A percentile compares a stretch with the other conserved stretches of the same genome.
phyloP scores from a whole-genome alignment of 2,329 filamentous ascomycete genomes.

The Hypoxylon sp. region DNA sequence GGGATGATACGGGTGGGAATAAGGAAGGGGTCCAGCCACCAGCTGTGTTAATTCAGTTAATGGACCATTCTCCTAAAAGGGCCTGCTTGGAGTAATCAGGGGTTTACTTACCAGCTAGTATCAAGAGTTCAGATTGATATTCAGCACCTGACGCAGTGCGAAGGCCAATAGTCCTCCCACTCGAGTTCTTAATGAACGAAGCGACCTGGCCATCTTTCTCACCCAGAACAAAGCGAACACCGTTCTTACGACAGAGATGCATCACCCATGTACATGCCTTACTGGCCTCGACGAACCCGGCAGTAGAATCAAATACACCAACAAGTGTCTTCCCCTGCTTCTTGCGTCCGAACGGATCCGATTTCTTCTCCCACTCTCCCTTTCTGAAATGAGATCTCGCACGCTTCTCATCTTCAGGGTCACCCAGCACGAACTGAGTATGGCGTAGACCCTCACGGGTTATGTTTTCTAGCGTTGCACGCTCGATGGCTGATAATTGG shows the following conservation, averaged over 20 bases:
- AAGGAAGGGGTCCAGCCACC: constrained; percentile 47
- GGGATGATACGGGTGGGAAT: constrained; percentile 40
- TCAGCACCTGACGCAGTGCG: constrained; percentile 24
- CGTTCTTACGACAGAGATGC: constrained; percentile 56
- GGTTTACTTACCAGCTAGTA: constrained; percentile 34
- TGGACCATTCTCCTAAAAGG: neutral
- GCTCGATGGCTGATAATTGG: constrained; percentile 55
- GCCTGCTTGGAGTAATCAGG: neutral
- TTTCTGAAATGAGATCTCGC: constrained; percentile 50
- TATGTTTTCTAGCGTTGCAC: constrained; percentile 56
- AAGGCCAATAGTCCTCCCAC: constrained; percentile 22
- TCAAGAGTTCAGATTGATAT: constrained; percentile 25
- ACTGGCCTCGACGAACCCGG: constrained; percentile 61
- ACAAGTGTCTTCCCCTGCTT: constrained; percentile 44
- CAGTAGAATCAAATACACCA: constrained; percentile 61
- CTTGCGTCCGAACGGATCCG: constrained; percentile 56
- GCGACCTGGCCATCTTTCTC: constrained; percentile 39
- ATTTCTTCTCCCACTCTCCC: constrained; percentile 28
- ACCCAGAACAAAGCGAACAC: constrained; percentile 61
- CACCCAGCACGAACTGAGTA: constrained; percentile 56
- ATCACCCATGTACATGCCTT: constrained; percentile 58
- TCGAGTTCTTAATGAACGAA: constrained; percentile 50
- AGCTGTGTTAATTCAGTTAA: constrained; percentile 26
- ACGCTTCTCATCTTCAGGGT: constrained; percentile 49
- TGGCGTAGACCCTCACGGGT: constrained; percentile 53